Evolutionary conservation across 129 eudicot species (phyloP), one percentile per base, ranked within the genome.

Genomic region (Escallonia herrerae): DNA sequence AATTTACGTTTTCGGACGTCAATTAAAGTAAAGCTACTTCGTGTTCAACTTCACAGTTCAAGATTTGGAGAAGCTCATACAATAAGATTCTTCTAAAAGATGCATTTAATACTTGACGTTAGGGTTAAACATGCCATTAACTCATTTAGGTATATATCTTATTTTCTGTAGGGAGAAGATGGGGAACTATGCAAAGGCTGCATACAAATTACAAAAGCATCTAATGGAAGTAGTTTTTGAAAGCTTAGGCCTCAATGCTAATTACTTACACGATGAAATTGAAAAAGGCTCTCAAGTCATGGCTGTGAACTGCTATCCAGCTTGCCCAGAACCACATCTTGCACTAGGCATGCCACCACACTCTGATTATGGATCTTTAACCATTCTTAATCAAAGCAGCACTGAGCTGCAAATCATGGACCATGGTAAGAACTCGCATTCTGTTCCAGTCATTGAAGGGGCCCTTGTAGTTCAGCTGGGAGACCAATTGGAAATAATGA

Each of bases 281-380:
- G 74, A 82, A 74, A 76, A 81, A 15, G 85, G 81, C 47, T 82
- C 68, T 59, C 93, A 85, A 39, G 63, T 85, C 6, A 50, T 79
- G 79, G 76, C 82, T 56, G 55, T 70, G 66, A 85, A 85, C 43
- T 85, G 78, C 50, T 85, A 85, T 45, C 93, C 93, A 2, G 58
- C 76, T 11, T 85, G 93, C 67, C 93, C 93, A 43, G 81, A 85
- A 57, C 91, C 91, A 9, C 76, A 81, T 3, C 76, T 85, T n/a
- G 79, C 91, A 44, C 80, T 85, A 0, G 93, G 93, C 11, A 79
- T 85, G 75, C 87, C 93, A 39, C 87, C 93, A 47, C 87, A 85
- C 54, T 85, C 93, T 0, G 93, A 85, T 62, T 85, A 85, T 68
- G 85, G 93, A 40, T 74, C 82, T 46, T 83, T 82, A 50, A 85